Evolutionary conservation across 345 rosid genomes (phyloP).

Genomic region (Noccaea caerulescens): DNA sequence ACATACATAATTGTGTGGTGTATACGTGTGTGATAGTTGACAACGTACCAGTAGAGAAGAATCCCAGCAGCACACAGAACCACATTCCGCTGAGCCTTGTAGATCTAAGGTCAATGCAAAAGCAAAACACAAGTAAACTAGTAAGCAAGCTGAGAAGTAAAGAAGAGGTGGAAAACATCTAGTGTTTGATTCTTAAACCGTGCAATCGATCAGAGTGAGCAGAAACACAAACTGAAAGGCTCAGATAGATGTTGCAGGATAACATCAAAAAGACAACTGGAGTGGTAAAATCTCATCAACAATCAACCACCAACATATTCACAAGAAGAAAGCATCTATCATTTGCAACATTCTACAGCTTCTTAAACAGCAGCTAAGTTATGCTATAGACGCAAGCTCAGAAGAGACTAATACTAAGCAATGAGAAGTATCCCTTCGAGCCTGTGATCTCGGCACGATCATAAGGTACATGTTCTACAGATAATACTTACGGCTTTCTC

Average conservation of each 20-base stretch:
- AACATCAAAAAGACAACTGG: neutral
- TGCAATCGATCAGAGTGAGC: neutral
- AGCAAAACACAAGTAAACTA: slow-evolving; percentile 33
- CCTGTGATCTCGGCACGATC: neutral
- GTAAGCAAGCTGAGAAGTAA: slow-evolving; percentile 6
- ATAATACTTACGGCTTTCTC: slow-evolving; percentile 69
- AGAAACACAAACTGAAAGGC: neutral
- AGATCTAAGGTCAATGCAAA: slow-evolving; percentile 51
- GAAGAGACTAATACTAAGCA: slow-evolving; percentile 2
- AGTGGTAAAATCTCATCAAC: slow-evolving; percentile 12
- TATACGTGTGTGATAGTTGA: slow-evolving; percentile 26
- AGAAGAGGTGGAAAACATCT: neutral
- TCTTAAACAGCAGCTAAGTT: slow-evolving; percentile 1
- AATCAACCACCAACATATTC: slow-evolving; percentile 2
- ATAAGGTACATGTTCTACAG: neutral
- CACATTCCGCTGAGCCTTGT: slow-evolving; percentile 87
- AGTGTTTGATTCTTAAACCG: neutral
- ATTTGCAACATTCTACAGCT: slow-evolving; percentile 2
- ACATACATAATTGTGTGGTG: neutral
- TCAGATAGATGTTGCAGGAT: neutral
- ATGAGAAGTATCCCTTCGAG: neutral
- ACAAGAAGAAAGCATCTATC: slow-evolving; percentile 3
- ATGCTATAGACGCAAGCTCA: slow-evolving; percentile 7
- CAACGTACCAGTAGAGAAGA: slow-evolving; percentile 77
- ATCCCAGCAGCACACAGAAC: slow-evolving; percentile 78